Base-by-base conservation (phyloP, 352 stramenopile genomes). In the Globisporangium paroecandrum region DNA sequence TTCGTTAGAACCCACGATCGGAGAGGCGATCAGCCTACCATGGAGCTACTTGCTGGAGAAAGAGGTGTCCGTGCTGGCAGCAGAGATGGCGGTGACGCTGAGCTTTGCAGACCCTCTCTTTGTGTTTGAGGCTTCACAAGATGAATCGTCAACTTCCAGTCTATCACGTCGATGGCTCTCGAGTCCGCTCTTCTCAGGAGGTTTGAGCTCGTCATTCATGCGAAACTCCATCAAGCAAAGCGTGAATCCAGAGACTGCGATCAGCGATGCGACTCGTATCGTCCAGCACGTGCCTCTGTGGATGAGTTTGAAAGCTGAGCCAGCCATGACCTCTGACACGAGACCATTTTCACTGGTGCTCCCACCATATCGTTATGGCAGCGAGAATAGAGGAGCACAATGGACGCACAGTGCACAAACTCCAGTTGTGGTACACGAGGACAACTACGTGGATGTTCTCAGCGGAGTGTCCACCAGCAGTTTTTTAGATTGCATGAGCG, bases 21-120 rank as follows among this genome's bases (percentile, higher is more conserved):
- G 69, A 1, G 70, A 79, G 38, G 72, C 76, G 1, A 70, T 83
- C 34, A 57, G 58, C 1, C 60, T 91, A 0, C 83, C 79, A 0
- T 93, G 85, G 85, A 75, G 75, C 43, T 79, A 78, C 29, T 66
- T 81, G 55, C 65, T 94, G 0, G 78, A 94, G 61, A 93, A 91
- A 64, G 78, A 89, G 15, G 15, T 94, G 9, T 85, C 75, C 10
- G 69, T 83, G 13, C 66, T 94, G 1, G 59, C 73, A 25, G 69
- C 78, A 7, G 77, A 89, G 51, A 85, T 94, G 75, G 72, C 71
- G 0, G 56, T 89, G 22, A 93, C 85, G 10, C 64, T 91, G 9
- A 69, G 77, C 3, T 69, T 78, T 20, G 85, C 81, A 0, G 73
- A 91, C 24, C 71, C 73, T 0, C 69, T 70, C 13, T 83, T 81